Evolutionary conservation across 2,329 filamentous ascomycete species (phyloP), one percentile per base, ranked within the genome.

Genomic region (Paraphaeosphaeria sporulosa): DNA sequence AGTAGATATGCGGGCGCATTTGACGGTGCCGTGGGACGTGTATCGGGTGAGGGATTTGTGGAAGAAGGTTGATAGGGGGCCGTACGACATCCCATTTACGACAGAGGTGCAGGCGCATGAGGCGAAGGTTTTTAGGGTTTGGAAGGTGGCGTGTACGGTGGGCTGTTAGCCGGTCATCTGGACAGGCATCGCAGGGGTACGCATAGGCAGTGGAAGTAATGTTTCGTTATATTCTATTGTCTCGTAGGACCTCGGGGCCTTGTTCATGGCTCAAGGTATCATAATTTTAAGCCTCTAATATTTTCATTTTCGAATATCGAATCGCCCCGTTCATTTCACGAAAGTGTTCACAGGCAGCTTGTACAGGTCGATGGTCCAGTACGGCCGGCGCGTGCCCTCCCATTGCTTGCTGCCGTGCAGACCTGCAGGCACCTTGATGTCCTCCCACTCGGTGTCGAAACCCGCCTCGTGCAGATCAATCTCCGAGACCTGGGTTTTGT

Each of bases 291-390:
- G 6, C 23, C 23, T 48, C 44, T 49, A 19, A n/a, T n/a, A n/a
- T 27, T 44, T 25, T 13, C 42, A n/a, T 27, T 7, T 40, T 2
- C 17, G 48, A 38, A 13, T n/a, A n/a, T 25, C 47, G 12, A 19
- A 13, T 25, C 27, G 17, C 6, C 25, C 4, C 15, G 5, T n/a
- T 64, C 59, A 77, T 57, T 72, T 73, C 27, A 76, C 63, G 54
- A 76, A 77, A 2, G 70, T 77, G 54, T 77, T 77, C 1, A 77
- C 68, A 10, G 74, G 74, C 44, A 76, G 59, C 25, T 73, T 61
- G 49, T 77, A 77, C 0, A 77, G 59, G 47, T 77, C 75, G 17
- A 77, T 77, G 0, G 75, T 77, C 74, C 74, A 77, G 62, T 77
- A 76, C 2, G 75, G 74, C 49, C 74, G 59, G 48, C 73, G 61